A percentile compares a stretch with the other conserved stretches of the same genome.
These are phyloP conservation scores for Aureobasidium melanogenum DNA, from an alignment of 2,329 filamentous ascomycete species.

Conservation along the genomic window DNA sequence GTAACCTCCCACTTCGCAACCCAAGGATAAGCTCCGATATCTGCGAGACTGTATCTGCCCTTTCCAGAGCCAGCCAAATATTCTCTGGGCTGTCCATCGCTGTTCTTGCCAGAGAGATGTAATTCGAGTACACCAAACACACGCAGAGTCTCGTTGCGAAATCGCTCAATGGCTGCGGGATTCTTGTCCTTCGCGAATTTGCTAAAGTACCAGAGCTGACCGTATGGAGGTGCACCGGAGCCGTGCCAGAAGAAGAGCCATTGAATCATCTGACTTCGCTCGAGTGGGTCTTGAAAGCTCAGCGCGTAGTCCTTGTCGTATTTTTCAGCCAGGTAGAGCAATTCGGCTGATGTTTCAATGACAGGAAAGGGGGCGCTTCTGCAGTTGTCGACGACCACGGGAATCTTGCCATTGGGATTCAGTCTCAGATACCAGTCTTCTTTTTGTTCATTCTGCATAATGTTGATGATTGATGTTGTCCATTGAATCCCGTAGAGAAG, in stretches of 20 bases:
- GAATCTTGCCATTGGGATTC: conserved; percentile 42
- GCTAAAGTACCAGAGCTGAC: conserved; percentile 39
- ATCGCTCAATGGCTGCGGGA: conserved; percentile 42
- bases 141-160: conserved; percentile 43
- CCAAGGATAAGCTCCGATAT: conserved; percentile 46
- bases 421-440: conserved; percentile 45
- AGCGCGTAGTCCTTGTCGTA: conserved; percentile 42
- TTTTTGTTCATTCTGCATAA: conserved; percentile 47
- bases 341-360: conserved; percentile 45
- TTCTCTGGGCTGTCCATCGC: conserved; percentile 34
- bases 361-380: conserved; percentile 42
- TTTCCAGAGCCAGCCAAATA: conserved; percentile 46
- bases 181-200: conserved; percentile 34
- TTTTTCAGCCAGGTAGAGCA: conserved; percentile 44
- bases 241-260: conserved; percentile 50
- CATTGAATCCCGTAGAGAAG: conserved; percentile 40
- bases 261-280: conserved; percentile 41
- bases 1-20: conserved; percentile 36
- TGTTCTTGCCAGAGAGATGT: conserved; percentile 43
- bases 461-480: conserved; percentile 41
- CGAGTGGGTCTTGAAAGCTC: conserved; percentile 44
- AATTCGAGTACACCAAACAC: conserved; percentile 50
- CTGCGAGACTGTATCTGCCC: conserved; percentile 47
- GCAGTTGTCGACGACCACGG: conserved; percentile 41
- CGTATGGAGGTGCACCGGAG: conserved; percentile 34